Percentiles rank a stretch among this genome's conserved stretches.
These are phyloP conservation scores for Colletotrichum tropicicola DNA, from an alignment of 2,329 filamentous ascomycete species.

Conservation along the genomic window DNA sequence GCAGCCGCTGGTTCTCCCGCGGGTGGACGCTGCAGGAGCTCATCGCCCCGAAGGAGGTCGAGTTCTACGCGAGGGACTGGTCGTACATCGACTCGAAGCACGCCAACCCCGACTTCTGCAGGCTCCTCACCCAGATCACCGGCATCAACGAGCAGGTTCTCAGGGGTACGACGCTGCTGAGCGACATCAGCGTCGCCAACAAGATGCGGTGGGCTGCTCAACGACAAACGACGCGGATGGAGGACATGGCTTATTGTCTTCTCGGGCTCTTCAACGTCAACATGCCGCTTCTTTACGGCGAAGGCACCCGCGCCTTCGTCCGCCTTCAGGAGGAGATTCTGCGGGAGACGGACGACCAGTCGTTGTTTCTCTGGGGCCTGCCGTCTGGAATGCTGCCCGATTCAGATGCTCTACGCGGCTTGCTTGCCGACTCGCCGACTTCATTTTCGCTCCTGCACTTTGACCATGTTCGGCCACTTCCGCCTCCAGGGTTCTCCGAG, in stretches of 20 bases:
- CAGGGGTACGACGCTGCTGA: conserved; percentile 9
- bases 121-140: not conserved
- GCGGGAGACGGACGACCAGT: conserved; percentile 16
- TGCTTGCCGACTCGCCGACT: not conserved
- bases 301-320: conserved; percentile 35
- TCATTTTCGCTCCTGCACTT: not conserved
- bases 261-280: conserved; percentile 39
- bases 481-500: not conserved
- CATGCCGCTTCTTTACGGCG: conserved; percentile 39
- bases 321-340: conserved; percentile 28
- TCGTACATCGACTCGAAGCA: not conserved
- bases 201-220: conserved; percentile 40
- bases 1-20: conserved; percentile 10
- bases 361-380: conserved; percentile 10
- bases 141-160: conserved; percentile 4
- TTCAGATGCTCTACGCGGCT: not conserved
- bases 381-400: not conserved
- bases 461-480: not conserved
- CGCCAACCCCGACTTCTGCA: not conserved
- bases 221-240: conserved; percentile 32
- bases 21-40: conserved; percentile 17
- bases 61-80: conserved; percentile 9
- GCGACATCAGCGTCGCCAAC: conserved; percentile 33
- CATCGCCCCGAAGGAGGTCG: not conserved
- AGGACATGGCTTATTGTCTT: conserved; percentile 39